phyloP scores from a whole-genome alignment of 768 basidiomycete species.

The Boletales sp. region DNA sequence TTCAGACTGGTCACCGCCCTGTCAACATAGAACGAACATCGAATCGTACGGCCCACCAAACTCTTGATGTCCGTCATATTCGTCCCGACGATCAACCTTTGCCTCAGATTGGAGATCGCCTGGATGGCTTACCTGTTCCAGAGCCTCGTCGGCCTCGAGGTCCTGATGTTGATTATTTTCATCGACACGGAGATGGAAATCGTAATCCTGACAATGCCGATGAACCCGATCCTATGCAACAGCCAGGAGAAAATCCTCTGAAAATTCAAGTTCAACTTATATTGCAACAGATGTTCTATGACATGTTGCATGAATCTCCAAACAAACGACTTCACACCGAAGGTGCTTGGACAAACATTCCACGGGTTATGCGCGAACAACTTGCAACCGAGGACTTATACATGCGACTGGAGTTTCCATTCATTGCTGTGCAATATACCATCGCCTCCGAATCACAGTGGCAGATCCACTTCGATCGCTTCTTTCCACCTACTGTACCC shows the following conservation, averaged over 20 bases:
- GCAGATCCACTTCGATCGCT: not conserved
- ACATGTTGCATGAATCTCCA: not conserved
- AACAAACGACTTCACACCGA: not conserved
- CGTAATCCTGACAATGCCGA: not conserved
- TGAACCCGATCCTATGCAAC: not conserved
- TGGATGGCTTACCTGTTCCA: not conserved
- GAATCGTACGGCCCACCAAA: not conserved
- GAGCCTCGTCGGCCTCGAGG: not conserved
- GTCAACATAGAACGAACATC: not conserved
- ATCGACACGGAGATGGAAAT: not conserved
- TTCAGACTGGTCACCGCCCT: not conserved
- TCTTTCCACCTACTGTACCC: not conserved
- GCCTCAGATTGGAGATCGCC: not conserved
- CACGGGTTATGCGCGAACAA: not conserved
- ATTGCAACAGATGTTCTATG: not conserved
- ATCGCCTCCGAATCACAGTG: not conserved
- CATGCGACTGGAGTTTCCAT: not conserved
- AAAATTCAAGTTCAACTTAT: not conserved
- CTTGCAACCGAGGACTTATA: not conserved
- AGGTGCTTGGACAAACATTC: not conserved
- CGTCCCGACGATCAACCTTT: not conserved
- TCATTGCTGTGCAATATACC: not conserved
- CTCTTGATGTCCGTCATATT: not conserved
- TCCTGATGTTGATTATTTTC: slow-evolving; percentile 1
- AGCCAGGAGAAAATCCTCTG: not conserved